phyloP scores from a whole-genome alignment of 495 filamentous ascomycete genomes.

The Penicillium crystallinum region DNA sequence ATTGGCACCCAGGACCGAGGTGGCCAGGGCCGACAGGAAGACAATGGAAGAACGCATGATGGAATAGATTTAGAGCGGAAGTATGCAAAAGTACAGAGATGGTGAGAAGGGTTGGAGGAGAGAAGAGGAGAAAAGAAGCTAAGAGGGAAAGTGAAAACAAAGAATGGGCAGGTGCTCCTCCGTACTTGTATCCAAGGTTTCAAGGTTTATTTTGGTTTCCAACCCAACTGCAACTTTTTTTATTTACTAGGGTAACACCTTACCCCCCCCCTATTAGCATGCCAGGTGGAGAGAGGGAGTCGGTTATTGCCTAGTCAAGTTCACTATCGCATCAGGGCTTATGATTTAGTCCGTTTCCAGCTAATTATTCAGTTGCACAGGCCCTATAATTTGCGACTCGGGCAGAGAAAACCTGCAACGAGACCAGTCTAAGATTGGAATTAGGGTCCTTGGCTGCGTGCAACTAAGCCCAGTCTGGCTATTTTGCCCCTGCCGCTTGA shows the following conservation, averaged over 20 bases:
- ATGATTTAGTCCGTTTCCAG: neutral
- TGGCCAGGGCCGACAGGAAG: slow-evolving; percentile 32
- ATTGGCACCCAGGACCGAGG: slow-evolving; percentile 23
- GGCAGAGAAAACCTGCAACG: neutral
- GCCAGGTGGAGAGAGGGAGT: neutral
- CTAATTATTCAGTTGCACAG: slow-evolving; percentile 1
- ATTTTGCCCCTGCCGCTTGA: neutral
- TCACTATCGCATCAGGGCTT: neutral
- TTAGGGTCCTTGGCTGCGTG: slow-evolving; percentile 8
- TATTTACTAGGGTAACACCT: slow-evolving; percentile 1
- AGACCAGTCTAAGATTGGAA: neutral
- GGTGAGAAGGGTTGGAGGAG: slow-evolving; percentile 14
- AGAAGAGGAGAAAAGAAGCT: slow-evolving; percentile 15
- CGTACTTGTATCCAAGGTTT: neutral
- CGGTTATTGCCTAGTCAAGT: neutral
- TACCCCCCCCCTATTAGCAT: neutral
- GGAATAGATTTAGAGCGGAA: slow-evolving; percentile 5
- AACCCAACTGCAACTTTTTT: neutral
- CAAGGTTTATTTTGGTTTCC: slow-evolving; percentile 8
- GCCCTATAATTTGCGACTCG: neutral
- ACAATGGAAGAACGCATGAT: slow-evolving; percentile 32
- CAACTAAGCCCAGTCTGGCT: neutral
- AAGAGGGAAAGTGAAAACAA: slow-evolving; percentile 18
- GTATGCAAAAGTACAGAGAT: slow-evolving; percentile 3
- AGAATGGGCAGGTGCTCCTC: slow-evolving; percentile 9